Base-by-base conservation (phyloP, 2,329 filamentous ascomycete species). In the Trichoderma arundinaceum region DNA sequence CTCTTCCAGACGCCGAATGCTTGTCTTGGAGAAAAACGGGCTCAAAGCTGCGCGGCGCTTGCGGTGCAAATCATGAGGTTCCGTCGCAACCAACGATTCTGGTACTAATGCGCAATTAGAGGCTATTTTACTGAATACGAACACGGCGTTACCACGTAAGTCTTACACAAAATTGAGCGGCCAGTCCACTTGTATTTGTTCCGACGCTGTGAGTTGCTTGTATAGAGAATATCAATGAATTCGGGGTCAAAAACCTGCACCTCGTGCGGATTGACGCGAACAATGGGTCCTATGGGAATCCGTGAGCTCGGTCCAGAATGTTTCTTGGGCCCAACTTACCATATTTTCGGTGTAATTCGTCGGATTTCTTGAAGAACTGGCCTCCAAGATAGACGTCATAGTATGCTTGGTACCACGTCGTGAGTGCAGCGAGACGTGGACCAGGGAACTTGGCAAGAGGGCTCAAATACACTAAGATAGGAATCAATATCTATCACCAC, bases 291-390 rank as follows among this genome's bases (percentile, higher is more conserved):
- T 28, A 28, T 28, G 22, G 22, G 4, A 28, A 28, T 3, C 22
- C 4, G 22, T 28, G 22, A 28, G 22, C 22, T 28, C 22, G 4
- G 22, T 28, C 22, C 22, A 28, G 22, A 28, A 28, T 28, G 22
- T 28, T 28, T 4, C 22, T 28, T 28, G 22, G 22, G 4, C 22
- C 22, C 22, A 28, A 28, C 22, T 28, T 28, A 1, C 74, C 74
- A 68, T 82, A 82, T 35, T 74, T 71, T 15, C 72, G 69, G 66
- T 82, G 80, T 57, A 81, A 46, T 12, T 66, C 63, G n/a, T 63
- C 48, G 12, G 66, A 53, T 7, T 51, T 43, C 49, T 56, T 61
- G 10, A 59, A 54, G 53, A 52, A 68, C n/a, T 52, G 48, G 1
- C 59, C 66, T 4, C 64, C 33, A 49, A 22, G 46, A 12, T 66